A percentile compares a stretch with the other conserved stretches of the same genome.
These are phyloP conservation scores for Saussurea involucrata DNA, from an alignment of 129 eudicot genomes.

Conservation along the genomic window DNA sequence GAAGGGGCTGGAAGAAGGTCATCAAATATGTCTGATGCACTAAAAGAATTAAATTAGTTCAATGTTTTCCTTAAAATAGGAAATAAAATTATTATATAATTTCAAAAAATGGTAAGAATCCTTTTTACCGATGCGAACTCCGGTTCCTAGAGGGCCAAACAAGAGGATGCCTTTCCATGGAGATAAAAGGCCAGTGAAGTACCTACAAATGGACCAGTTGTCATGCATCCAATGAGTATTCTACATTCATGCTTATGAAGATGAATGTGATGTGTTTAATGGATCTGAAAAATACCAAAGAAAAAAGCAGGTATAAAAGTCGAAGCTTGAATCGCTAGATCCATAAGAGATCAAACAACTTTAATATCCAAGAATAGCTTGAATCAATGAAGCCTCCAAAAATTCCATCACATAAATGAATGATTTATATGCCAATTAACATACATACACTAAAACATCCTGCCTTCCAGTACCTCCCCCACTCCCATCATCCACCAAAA, in stretches of 20 bases:
- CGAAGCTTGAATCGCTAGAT: background rate
- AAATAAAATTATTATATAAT: too few species aligned
- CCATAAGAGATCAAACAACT: background rate
- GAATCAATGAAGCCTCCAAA: background rate
- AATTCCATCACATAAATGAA: background rate
- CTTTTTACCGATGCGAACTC: slow-evolving; percentile 63
- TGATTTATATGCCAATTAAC: background rate
- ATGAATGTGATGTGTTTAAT: background rate
- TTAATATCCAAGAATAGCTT: background rate
- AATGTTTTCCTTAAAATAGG: too few species aligned
- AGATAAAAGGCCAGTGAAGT: slow-evolving; percentile 90
- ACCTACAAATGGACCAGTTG: slow-evolving; percentile 41
- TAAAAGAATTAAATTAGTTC: too few species aligned
- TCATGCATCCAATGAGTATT: slow-evolving; percentile 1
- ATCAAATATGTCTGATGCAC: too few species aligned
- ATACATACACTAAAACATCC: background rate
- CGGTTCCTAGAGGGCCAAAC: slow-evolving; percentile 99
- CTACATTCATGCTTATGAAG: background rate
- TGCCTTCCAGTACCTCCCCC: background rate
- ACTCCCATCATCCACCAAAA: background rate
- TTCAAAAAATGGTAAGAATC: too few species aligned
- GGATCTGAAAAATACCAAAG: background rate
- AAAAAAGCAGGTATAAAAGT: background rate
- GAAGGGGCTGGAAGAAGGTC: too few species aligned
- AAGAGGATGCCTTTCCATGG: slow-evolving; percentile 99